phyloP scores from a whole-genome alignment of 202 grass and related monocot genomes.

The Musa balbisiana region DNA sequence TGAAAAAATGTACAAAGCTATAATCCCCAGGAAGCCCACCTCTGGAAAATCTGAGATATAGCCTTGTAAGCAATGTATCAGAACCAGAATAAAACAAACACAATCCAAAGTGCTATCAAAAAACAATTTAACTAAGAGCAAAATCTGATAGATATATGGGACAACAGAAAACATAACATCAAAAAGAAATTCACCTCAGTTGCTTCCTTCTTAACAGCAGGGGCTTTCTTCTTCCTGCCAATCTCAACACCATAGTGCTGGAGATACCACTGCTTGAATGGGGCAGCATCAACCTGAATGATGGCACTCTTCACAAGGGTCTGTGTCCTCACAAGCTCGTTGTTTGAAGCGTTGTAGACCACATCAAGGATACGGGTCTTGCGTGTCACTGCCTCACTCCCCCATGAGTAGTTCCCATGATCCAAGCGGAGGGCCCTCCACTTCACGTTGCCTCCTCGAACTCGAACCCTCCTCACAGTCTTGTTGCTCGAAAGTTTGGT shows the following conservation, averaged over 20 bases:
- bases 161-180: neutral
- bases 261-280: slow-evolving; percentile 24
- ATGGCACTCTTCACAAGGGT: slow-evolving; percentile 18
- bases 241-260: slow-evolving; percentile 28
- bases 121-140: neutral
- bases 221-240: slow-evolving; percentile 23
- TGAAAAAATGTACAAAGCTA: neutral
- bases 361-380: slow-evolving; percentile 22
- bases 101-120: neutral
- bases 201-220: slow-evolving; percentile 17
- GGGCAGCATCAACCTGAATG: slow-evolving; percentile 20
- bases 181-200: slow-evolving; percentile 12
- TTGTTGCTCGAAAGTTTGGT: slow-evolving; percentile 20
- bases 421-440: slow-evolving; percentile 19
- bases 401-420: slow-evolving; percentile 14
- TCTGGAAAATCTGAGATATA: too few species aligned
- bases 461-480: slow-evolving; percentile 12
- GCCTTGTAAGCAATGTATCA: neutral
- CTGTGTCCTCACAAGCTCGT: slow-evolving; percentile 20
- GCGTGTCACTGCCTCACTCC: slow-evolving; percentile 15
- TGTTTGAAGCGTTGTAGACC: slow-evolving; percentile 16
- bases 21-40: too few species aligned
- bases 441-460: slow-evolving; percentile 17
- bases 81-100: neutral
- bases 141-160: too few species aligned